Conservation (phyloP, 805 yeast species). For the Candida manassasensis region DNA sequence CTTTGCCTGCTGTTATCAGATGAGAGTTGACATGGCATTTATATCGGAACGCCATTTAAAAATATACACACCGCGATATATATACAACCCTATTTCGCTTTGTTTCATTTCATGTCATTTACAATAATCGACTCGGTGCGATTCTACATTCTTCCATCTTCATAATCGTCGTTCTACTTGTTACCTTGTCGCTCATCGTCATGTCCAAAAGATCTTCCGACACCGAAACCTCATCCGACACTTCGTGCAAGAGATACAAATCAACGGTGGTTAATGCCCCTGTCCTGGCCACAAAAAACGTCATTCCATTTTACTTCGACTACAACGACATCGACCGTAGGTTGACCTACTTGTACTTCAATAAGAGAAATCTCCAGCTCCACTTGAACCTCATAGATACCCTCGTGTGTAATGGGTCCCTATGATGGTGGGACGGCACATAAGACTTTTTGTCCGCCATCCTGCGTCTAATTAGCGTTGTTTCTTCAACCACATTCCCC, state of each 20-base stretch:
- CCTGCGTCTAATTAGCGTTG: too few relatives aligned
- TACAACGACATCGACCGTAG: conserved; percentile 1
- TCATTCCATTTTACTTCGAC: conserved; percentile 1
- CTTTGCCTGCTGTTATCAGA: too few relatives aligned
- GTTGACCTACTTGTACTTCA: conserved; percentile 2
- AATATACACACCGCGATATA: too few relatives aligned
- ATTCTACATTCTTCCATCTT: not conserved
- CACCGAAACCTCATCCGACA: not conserved
- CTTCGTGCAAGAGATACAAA: not conserved
- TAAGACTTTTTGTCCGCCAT: too few relatives aligned
- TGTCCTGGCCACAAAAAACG: not conserved
- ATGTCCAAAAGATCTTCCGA: conserved; percentile 1
- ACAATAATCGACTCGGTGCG: too few relatives aligned
- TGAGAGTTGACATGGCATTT: too few relatives aligned
- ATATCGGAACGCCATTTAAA: too few relatives aligned
- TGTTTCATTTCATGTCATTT: too few relatives aligned
- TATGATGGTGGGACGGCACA: too few relatives aligned
- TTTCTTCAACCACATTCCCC: too few relatives aligned
- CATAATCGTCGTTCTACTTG: not conserved
- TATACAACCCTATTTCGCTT: too few relatives aligned
- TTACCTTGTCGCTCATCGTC: not conserved
- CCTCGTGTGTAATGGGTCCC: conserved; percentile 1
- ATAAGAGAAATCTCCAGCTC: conserved; percentile 3
- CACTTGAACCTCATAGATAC: conserved; percentile 4
- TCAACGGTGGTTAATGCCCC: not conserved